phyloP scores from a whole-genome alignment of 257 asterid species.

The Salvia hispanica region DNA sequence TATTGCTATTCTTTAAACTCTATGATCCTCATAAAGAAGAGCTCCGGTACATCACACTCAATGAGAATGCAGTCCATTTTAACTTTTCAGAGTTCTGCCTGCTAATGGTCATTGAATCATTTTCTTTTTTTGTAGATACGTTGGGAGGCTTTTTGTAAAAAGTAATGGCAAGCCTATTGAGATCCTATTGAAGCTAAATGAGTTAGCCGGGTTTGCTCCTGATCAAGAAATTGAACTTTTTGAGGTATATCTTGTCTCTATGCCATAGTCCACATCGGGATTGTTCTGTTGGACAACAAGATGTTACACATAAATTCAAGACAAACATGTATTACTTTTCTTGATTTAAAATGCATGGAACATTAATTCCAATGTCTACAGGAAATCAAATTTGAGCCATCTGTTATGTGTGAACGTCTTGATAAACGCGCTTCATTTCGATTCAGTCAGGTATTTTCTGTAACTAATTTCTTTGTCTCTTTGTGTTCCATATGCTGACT shows the following conservation, averaged over 20 bases:
- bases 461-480: slow-evolving; percentile 16
- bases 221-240: slow-evolving; percentile 90
- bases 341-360: slow-evolving; percentile 19
- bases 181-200: slow-evolving; percentile 66
- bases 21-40: slow-evolving; percentile 89
- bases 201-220: slow-evolving; percentile 84
- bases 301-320: neutral
- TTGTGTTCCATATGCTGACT: slow-evolving; percentile 12
- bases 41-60: slow-evolving; percentile 57
- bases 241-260: slow-evolving; percentile 61
- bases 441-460: slow-evolving; percentile 65
- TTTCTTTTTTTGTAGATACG: slow-evolving; percentile 51
- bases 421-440: slow-evolving; percentile 78
- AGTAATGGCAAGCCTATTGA: slow-evolving; percentile 77
- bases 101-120: slow-evolving; percentile 24
- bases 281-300: slow-evolving; percentile 7
- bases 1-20: slow-evolving; percentile 89
- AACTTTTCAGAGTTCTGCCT: neutral
- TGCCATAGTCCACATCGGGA: slow-evolving; percentile 5
- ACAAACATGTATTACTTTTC: slow-evolving; percentile 20
- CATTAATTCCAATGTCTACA: slow-evolving; percentile 37
- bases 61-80: neutral
- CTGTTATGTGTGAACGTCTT: slow-evolving; percentile 96
- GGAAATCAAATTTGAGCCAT: slow-evolving; percentile 95
- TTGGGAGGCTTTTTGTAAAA: slow-evolving; percentile 86